A percentile compares a stretch with the other conserved stretches of the same genome.
These are phyloP conservation scores for Ophiobolus disseminans DNA, from an alignment of 2,329 filamentous ascomycete species.

Conservation along the genomic window DNA sequence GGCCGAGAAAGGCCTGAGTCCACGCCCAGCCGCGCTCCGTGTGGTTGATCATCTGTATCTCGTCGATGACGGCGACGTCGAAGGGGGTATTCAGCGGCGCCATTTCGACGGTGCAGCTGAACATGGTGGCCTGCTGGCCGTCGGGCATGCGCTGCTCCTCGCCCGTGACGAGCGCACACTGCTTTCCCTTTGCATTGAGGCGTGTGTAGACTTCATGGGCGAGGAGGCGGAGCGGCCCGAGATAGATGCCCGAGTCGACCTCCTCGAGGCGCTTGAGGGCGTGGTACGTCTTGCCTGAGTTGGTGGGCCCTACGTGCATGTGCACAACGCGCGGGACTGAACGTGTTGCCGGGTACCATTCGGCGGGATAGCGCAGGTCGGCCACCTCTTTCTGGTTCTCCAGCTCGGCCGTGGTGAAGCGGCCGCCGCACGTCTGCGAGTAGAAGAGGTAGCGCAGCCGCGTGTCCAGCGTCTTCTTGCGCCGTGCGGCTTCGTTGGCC, in stretches of 20 bases:
- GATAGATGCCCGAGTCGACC: slow-evolving; percentile 81
- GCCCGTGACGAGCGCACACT: slow-evolving; percentile 84
- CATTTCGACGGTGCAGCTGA: slow-evolving; percentile 96
- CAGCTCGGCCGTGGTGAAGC: slow-evolving; percentile 46
- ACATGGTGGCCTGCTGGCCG: slow-evolving; percentile 60
- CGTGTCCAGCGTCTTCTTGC: slow-evolving; percentile 46
- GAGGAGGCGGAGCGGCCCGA: slow-evolving; percentile 84
- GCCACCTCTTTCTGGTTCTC: slow-evolving; percentile 60
- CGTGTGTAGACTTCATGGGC: slow-evolving; percentile 96
- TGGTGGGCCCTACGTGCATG: slow-evolving; percentile 94
- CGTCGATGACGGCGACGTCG: slow-evolving; percentile 95
- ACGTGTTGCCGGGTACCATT: slow-evolving; percentile 90
- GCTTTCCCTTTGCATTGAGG: slow-evolving; percentile 76
- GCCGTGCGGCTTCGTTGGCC: slow-evolving; percentile 15
- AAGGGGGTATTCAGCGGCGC: slow-evolving; percentile 65
- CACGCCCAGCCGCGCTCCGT: slow-evolving; percentile 86
- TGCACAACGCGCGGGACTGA: slow-evolving; percentile 82
- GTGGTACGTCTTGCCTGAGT: slow-evolving; percentile 97
- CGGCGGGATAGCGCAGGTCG: slow-evolving; percentile 86
- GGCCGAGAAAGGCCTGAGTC: slow-evolving; percentile 87
- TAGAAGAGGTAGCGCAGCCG: slow-evolving; percentile 74
- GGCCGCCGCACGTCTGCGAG: slow-evolving; percentile 38
- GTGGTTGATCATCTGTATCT: slow-evolving; percentile 96
- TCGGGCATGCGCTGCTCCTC: slow-evolving; percentile 80
- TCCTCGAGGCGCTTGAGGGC: slow-evolving; percentile 84